Evolutionary conservation across 1,139 yeast species (phyloP).

Genomic region (Kurtzmaniella quercitrusa): DNA sequence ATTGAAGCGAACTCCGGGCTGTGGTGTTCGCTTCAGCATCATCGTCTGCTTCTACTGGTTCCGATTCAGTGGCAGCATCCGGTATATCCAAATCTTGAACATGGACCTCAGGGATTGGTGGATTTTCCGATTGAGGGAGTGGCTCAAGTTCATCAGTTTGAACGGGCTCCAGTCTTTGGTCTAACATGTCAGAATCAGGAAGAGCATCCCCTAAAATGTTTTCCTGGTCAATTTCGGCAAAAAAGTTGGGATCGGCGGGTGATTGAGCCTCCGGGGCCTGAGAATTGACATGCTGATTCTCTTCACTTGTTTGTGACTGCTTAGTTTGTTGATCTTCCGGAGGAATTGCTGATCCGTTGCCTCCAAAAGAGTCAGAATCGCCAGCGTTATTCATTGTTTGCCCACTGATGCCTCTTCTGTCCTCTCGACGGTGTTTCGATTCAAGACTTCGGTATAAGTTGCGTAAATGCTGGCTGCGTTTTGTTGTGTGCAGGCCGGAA

Average conservation of each 20-base stretch:
- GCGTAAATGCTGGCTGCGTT: too few relatives aligned
- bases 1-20: slow-evolving; percentile 15
- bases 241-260: neutral
- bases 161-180: slow-evolving; percentile 3
- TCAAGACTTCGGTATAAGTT: too few relatives aligned
- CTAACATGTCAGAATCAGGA: neutral
- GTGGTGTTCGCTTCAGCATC: slow-evolving; percentile 1
- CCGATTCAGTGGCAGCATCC: neutral
- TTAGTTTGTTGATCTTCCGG: neutral
- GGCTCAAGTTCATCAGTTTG: slow-evolving; percentile 1
- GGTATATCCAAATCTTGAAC: neutral
- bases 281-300: too few relatives aligned
- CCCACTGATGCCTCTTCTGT: too few relatives aligned
- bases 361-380: neutral
- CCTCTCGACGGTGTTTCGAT: too few relatives aligned
- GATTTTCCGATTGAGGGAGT: neutral
- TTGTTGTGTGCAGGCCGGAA: too few relatives aligned
- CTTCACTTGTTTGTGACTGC: neutral
- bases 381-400: neutral
- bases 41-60: neutral
- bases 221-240: neutral
- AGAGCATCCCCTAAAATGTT: neutral
- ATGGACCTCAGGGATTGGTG: slow-evolving; percentile 3
- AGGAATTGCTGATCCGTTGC: neutral
- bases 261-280: neutral